Evolutionary conservation across 2,329 filamentous ascomycete species (phyloP).

Genomic region (Aureobasidium subglaciale): DNA sequence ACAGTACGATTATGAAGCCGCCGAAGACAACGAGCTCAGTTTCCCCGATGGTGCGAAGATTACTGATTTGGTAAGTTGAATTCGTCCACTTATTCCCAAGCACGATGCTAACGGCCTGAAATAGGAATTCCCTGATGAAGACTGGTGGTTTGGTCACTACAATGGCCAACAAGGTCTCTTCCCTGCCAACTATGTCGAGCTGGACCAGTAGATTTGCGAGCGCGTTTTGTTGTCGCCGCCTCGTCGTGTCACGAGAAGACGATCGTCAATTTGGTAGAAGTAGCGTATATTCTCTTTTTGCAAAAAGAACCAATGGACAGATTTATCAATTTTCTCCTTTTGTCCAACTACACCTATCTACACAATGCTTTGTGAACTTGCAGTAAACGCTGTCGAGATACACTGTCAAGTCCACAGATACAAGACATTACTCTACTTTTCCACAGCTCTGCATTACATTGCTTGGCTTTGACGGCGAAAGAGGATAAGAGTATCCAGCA

Average conservation of each 20-base stretch:
- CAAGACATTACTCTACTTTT: too few species aligned
- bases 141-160: conserved; percentile 95
- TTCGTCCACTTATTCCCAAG: not conserved
- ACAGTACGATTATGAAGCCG: conserved; percentile 92
- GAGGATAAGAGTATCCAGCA: too few species aligned
- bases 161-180: conserved; percentile 77
- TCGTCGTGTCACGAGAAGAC: not conserved
- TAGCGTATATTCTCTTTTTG: not conserved
- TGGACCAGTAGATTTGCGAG: conserved; percentile 34
- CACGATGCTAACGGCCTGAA: conserved; percentile 31
- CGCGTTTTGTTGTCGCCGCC: not conserved
- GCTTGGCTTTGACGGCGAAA: too few species aligned
- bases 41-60: conserved; percentile 88
- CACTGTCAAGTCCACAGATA: too few species aligned
- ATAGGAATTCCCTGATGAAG: conserved; percentile 91
- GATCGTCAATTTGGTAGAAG: not conserved
- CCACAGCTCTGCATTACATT: too few species aligned
- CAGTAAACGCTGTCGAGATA: too few species aligned
- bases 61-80: conserved; percentile 60
- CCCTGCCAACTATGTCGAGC: conserved; percentile 46
- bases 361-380: too few species aligned
- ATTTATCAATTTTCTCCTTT: too few species aligned
- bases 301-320: not conserved
- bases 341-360: too few species aligned
- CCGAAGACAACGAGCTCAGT: conserved; percentile 79